These are phyloP conservation scores for Populus davidiana DNA, from an alignment of 345 rosid genomes.

Conservation along the genomic window DNA sequence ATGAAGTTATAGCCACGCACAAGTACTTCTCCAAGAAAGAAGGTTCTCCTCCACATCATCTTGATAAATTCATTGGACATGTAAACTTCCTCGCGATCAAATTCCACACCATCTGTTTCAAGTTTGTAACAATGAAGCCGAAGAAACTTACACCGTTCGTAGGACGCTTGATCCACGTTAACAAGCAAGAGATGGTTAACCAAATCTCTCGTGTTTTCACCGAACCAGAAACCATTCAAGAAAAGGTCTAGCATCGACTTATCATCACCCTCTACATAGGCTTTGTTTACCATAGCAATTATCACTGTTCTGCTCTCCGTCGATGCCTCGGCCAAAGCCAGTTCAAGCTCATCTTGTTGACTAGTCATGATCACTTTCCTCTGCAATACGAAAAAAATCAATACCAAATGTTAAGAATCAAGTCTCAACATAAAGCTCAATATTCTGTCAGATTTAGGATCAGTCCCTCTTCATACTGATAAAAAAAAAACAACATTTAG, in stretches of 20 bases:
- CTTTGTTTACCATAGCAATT: conserved; percentile 59
- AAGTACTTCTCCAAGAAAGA: conserved; percentile 57
- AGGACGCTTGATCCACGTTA: conserved; percentile 62
- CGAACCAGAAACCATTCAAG: conserved; percentile 73
- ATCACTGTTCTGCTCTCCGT: conserved; percentile 51
- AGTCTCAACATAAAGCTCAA: not conserved
- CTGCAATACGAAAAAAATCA: not conserved
- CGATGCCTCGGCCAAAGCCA: conserved; percentile 18
- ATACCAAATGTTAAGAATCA: not conserved
- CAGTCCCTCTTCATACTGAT: not conserved
- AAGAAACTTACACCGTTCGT: conserved; percentile 58
- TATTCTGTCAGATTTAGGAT: not conserved
- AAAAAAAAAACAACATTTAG: too few relatives aligned
- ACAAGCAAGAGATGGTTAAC: conserved; percentile 54
- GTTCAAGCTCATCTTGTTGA: conserved; percentile 15
- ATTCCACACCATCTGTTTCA: conserved; percentile 45
- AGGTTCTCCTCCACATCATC: conserved; percentile 89
- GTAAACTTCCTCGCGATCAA: conserved; percentile 48
- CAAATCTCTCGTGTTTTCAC: conserved; percentile 52
- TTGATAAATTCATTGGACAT: conserved; percentile 65
- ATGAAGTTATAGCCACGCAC: conserved; percentile 58
- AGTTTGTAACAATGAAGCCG: conserved; percentile 67
- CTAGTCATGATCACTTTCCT: not conserved
- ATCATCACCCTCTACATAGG: conserved; percentile 52
- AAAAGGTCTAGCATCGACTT: conserved; percentile 64